Base-by-base conservation (phyloP, 441 rosid genomes). In the Raphanus hybrid region DNA sequence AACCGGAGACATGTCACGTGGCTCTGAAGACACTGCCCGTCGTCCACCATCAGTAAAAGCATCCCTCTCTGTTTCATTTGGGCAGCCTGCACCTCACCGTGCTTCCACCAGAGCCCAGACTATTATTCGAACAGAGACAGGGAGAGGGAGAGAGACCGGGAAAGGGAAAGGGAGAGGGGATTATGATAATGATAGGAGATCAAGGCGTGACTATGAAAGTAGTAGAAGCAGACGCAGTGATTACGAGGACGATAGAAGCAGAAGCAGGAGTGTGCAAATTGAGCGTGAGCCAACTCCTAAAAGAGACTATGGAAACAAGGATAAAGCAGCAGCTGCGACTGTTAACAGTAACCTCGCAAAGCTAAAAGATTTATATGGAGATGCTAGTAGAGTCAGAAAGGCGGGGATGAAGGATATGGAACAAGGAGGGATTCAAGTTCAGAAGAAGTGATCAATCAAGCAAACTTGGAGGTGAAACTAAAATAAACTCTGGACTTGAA, bases 41-140 rank as follows among this genome's bases (percentile, higher is more conserved):
- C 90, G 99, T 6, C 99, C 99, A 4, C 99, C 99, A 29, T 96
- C 99, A n/a, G 99, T 96, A 75, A 96, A 96, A 90, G 99, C 99
- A 74, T 92, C 99, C 35, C 98, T 96, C 71, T 96, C 99, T 20
- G 99, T 96, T 59, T 96, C 99, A 34, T 96, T 96, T 77, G 98
- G 99, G 59, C 99, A 96, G 87, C 98, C 97, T 55, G 99, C 99
- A 67, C 99, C 99, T 8, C 99, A 96, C 67, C 97, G 98, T 69
- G 99, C 99, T 54, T 96, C 99, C 39, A 96, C 99, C 54, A 86
- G 74, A 90, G 92, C 78, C 96, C 80, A 72, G 99, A 94, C 58
- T 75, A 92, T 54, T 75, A 85, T 79, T 66, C 87, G 20, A 96
- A 89, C 78, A 85, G 84, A 79, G 94, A 90, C 57, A 60, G 74